phyloP scores from a whole-genome alignment of 2,329 filamentous ascomycete species.

The Neonectria neomacrospora region DNA sequence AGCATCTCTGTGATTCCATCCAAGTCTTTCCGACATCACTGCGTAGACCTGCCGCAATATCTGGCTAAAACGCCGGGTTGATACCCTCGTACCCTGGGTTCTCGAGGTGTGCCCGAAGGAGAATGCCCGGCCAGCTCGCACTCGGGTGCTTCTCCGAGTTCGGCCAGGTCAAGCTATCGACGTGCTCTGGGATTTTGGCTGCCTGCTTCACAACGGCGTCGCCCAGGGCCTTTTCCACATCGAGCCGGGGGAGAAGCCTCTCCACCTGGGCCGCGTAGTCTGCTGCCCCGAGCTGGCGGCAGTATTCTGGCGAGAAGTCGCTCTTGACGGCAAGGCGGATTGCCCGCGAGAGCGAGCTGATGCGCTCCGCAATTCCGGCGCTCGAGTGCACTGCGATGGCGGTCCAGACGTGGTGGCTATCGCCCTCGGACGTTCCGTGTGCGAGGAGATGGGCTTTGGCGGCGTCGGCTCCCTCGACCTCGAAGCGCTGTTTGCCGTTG shows the following conservation, averaged over 20 bases:
- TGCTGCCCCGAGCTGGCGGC: conserved; percentile 15
- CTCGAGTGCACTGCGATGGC: conserved; percentile 51
- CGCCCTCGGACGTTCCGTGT: conserved; percentile 39
- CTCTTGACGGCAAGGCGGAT: conserved; percentile 47
- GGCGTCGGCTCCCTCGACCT: conserved; percentile 48
- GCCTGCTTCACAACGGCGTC: conserved; percentile 46
- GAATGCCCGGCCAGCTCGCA: conserved; percentile 48
- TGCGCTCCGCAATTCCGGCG: conserved; percentile 51
- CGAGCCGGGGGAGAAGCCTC: conserved; percentile 39
- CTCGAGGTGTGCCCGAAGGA: conserved; percentile 45
- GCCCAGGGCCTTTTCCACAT: conserved; percentile 41
- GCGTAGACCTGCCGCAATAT: not conserved
- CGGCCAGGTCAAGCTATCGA: conserved; percentile 42
- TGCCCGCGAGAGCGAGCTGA: conserved; percentile 47
- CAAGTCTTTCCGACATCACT: not conserved
- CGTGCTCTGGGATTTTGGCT: conserved; percentile 28
- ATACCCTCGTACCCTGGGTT: conserved; percentile 43
- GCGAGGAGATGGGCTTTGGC: conserved; percentile 45
- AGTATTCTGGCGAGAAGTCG: conserved; percentile 45
- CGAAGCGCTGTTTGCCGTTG: conserved; percentile 50
- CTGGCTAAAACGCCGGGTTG: conserved; percentile 46
- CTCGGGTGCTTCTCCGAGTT: conserved; percentile 44
- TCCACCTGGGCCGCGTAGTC: conserved; percentile 36
- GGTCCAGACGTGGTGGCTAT: conserved; percentile 48
- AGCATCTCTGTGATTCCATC: not conserved